Conservation (phyloP, 2,329 filamentous ascomycete species). For the Fusarium sp. region DNA sequence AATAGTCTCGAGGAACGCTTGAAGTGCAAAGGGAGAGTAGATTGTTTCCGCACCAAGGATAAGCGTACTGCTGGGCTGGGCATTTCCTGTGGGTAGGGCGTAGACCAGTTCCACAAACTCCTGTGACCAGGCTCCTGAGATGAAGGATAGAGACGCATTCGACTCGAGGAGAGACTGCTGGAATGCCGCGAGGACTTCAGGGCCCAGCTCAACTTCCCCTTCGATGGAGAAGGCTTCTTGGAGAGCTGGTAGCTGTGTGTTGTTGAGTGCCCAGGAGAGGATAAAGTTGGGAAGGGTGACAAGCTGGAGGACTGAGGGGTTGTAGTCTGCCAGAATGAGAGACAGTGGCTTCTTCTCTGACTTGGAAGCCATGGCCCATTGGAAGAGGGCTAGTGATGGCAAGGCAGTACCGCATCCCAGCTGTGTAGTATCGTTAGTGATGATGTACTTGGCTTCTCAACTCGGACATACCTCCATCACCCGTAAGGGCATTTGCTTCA, state of each 20-base stretch:
- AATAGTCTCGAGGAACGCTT: constrained; percentile 76
- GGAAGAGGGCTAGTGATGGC: constrained; percentile 78
- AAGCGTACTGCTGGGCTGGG: constrained; percentile 53
- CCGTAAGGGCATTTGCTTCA: constrained; percentile 53
- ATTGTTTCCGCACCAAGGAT: constrained; percentile 85
- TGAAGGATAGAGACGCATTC: constrained; percentile 70
- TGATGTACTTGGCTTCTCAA: not conserved
- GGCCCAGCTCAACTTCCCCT: constrained; percentile 74
- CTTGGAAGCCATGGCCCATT: constrained; percentile 59
- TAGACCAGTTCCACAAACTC: constrained; percentile 72
- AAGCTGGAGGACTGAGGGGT: constrained; percentile 79
- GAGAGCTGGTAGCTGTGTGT: constrained; percentile 52
- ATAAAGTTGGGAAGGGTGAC: constrained; percentile 85
- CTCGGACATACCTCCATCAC: constrained; percentile 66
- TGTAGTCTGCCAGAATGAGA: constrained; percentile 83
- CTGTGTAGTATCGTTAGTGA: constrained; percentile 54
- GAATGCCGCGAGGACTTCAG: constrained; percentile 70
- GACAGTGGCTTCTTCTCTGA: constrained; percentile 55
- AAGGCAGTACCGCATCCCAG: constrained; percentile 84
- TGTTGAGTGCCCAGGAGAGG: constrained; percentile 72
- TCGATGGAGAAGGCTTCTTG: constrained; percentile 61
- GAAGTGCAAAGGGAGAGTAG: constrained; percentile 79
- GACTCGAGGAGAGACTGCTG: constrained; percentile 60
- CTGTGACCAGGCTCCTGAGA: constrained; percentile 81
- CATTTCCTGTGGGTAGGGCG: constrained; percentile 29